phyloP scores from a whole-genome alignment of 768 basidiomycete genomes.

The Fistulinella prunicolor region DNA sequence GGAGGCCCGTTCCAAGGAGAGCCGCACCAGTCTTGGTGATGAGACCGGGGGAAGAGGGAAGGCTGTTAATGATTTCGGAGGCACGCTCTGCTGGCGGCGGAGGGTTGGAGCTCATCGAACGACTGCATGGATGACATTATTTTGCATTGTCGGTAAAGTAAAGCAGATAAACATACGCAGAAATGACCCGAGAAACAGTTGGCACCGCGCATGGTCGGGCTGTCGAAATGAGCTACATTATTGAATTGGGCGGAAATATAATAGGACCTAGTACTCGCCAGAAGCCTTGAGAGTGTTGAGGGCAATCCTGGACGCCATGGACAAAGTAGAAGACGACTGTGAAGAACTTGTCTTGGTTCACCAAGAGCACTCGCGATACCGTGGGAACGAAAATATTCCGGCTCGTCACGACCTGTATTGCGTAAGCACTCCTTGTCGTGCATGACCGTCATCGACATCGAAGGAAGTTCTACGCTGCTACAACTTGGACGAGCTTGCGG shows the following conservation, averaged over 20 bases:
- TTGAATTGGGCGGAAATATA: background rate
- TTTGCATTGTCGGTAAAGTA: slow-evolving; percentile 3
- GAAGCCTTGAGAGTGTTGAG: slow-evolving; percentile 60
- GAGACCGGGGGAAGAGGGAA: slow-evolving; percentile 80
- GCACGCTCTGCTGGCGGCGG: slow-evolving; percentile 85
- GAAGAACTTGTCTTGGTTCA: slow-evolving; percentile 4
- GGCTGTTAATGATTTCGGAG: slow-evolving; percentile 82
- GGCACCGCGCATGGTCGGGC: slow-evolving; percentile 56
- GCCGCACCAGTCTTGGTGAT: slow-evolving; percentile 95
- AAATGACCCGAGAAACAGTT: slow-evolving; percentile 42
- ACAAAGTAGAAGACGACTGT: slow-evolving; percentile 5
- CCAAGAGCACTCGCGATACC: slow-evolving; percentile 7
- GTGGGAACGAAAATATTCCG: slow-evolving; percentile 35
- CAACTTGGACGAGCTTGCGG: no score
- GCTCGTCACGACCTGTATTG: slow-evolving; percentile 31
- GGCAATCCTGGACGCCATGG: slow-evolving; percentile 73
- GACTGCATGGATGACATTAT: slow-evolving; percentile 40
- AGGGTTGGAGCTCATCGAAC: slow-evolving; percentile 61
- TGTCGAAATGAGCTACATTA: slow-evolving; percentile 21
- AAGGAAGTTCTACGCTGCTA: no score
- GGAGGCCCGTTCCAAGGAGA: slow-evolving; percentile 83
- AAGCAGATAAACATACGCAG: slow-evolving; percentile 40
- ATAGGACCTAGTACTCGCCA: slow-evolving; percentile 36
- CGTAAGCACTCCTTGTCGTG: no score
- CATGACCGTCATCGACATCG: no score